Evolutionary conservation across 2,329 filamentous ascomycete species (phyloP), one percentile per base, ranked within the genome.

Genomic region (Metarhizium robertsii): DNA sequence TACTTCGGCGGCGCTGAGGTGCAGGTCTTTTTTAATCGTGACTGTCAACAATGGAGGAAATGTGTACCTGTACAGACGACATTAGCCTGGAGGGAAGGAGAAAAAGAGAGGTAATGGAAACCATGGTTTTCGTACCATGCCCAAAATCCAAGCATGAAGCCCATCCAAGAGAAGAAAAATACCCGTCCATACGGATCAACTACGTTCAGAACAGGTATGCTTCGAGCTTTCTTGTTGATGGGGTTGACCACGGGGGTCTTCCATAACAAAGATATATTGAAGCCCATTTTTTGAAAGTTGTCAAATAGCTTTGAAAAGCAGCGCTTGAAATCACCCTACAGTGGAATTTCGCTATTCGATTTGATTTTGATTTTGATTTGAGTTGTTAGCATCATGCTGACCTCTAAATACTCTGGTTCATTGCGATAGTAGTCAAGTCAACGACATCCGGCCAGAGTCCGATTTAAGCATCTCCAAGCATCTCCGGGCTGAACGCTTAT

Each of bases 101-200:
- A 16, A 32, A 5, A 20, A 34, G 43, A 30, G 18, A 14, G 25
- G 18, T 11, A 29, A 34, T 30, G 29, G 30, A 30, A 30, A 20
- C 7, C n/a, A 43, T 40, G 20, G 32, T 50, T 42, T 42, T 62
- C 67, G 58, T 56, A 71, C 88, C 88, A 96, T 11, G 89, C 91
- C 79, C 90, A 89, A 72, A 95, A 96, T 7, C 88, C 87, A 53
- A 92, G 81, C 79, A 94, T 85, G 71, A 94, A 94, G 2, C 88
- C 88, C 50, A 91, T 79, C 84, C 88, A 94, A 1, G 87, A 88
- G 73, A 95, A 95, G 76, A 92, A 90, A 71, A 95, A 95, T 0
- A 94, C 90, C 6, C 90, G 81, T 42, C 90, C 91, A 75, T 96
- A 91, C 62, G 84, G 75, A 68, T 95, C 80, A 63, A 92, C 67